A percentile compares a stretch with the other conserved stretches of the same genome.
Evolutionary conservation across 176 grass and related monocot genomes (phyloP).

Genomic region (Carex pumila): DNA sequence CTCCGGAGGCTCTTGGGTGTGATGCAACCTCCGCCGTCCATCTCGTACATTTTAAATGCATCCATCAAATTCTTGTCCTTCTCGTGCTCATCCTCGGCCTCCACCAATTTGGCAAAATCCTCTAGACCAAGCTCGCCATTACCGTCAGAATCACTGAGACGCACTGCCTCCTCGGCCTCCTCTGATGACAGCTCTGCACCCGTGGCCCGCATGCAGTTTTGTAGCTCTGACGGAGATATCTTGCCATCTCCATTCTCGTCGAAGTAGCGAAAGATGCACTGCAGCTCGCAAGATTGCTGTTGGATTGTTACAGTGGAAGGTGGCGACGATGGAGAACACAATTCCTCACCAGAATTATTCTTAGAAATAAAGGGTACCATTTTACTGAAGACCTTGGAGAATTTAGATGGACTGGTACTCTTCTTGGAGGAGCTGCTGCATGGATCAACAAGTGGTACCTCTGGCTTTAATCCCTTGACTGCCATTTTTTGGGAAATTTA

Average conservation of each 20-base stretch:
- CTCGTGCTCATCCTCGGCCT: constrained; percentile 10
- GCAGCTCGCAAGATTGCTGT: background rate
- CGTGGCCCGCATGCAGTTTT: constrained; percentile 12
- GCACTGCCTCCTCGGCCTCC: constrained; percentile 18
- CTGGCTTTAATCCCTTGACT: background rate
- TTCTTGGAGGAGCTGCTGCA: background rate
- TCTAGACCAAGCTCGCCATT: constrained; percentile 21
- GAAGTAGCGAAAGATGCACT: constrained; percentile 21
- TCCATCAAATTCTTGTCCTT: constrained; percentile 25
- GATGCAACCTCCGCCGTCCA: constrained; percentile 25
- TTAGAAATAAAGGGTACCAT: background rate
- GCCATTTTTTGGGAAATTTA: background rate
- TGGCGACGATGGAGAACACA: background rate
- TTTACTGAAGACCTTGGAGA: background rate
- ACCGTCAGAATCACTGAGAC: constrained; percentile 16
- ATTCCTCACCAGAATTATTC: background rate
- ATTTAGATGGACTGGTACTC: background rate
- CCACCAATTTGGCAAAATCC: constrained; percentile 27
- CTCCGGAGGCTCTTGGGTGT: constrained; percentile 23
- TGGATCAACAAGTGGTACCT: background rate
- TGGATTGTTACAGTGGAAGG: background rate
- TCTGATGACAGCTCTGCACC: constrained; percentile 23
- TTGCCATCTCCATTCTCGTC: constrained; percentile 38
- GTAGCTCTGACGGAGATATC: constrained; percentile 25
- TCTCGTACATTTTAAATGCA: constrained; percentile 26